Conservation (phyloP, 2,329 filamentous ascomycete genomes). For the Paraconiothyrium sp. region DNA sequence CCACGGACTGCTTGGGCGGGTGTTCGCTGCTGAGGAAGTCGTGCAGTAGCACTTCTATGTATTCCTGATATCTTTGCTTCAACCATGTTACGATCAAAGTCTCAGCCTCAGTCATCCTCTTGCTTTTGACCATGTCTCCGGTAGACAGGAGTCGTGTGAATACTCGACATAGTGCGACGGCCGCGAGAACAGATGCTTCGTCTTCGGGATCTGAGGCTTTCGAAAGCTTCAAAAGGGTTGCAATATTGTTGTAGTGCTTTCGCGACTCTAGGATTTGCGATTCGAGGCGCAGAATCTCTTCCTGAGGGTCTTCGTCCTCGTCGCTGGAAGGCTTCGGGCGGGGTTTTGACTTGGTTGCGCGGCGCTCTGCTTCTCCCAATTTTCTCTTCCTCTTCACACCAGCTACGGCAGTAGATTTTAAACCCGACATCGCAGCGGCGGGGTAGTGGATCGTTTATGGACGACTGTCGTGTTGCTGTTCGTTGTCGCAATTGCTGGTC, state of each 20-base stretch:
- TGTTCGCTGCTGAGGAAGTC: conserved; percentile 68
- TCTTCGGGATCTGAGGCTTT: conserved; percentile 60
- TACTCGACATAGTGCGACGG: conserved; percentile 83
- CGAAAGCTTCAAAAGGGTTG: conserved; percentile 70
- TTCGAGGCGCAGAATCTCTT: conserved; percentile 78
- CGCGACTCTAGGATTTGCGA: conserved; percentile 83
- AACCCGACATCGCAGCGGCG: conserved; percentile 47
- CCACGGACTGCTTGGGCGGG: conserved; percentile 70
- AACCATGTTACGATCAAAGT: conserved; percentile 80
- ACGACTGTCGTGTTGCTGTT: conserved; percentile 2
- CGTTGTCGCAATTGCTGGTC: background rate
- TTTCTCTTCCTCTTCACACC: conserved; percentile 57
- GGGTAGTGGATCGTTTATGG: background rate
- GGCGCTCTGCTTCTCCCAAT: conserved; percentile 43
- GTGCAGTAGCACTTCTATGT: conserved; percentile 68
- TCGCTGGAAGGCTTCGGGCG: conserved; percentile 41
- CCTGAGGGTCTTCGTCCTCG: conserved; percentile 61
- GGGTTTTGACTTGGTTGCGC: conserved; percentile 51
- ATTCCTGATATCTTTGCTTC: conserved; percentile 76
- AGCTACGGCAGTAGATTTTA: conserved; percentile 34
- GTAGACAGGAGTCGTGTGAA: conserved; percentile 83
- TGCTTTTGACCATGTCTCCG: conserved; percentile 73
- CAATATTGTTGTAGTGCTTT: conserved; percentile 92
- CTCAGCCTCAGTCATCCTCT: conserved; percentile 76
- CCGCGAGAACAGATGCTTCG: conserved; percentile 71